Base-by-base conservation (phyloP, 2,329 filamentous ascomycete species). In the Cercospora sp. region DNA sequence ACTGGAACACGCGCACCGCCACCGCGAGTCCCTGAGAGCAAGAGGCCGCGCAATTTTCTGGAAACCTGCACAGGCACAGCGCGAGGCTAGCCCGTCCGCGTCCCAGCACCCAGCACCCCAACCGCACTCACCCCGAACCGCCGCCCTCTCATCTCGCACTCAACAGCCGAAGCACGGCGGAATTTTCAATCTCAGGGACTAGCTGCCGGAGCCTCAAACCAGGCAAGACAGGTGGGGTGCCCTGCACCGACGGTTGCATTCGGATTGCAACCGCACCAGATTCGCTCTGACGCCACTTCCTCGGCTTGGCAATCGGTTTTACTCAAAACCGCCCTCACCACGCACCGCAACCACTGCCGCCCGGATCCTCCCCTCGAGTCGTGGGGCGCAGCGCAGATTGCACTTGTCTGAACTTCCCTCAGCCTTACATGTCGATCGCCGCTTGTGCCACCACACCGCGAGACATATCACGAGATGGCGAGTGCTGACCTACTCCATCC, bases 401-500 rank as follows among this genome's bases (percentile, higher is more conserved):
- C 53, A 58, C 30, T 18, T 58, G 53, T 58, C 67, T 64, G 64
- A 55, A 55, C 60, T 67, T 55, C 48, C 48, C 10, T 30, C 63
- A 60, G 61, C 61, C 60, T 61, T 68, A 68, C 65, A 65, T 68
- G 67, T 71, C 67, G 67, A 67, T 66, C 63, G 65, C 61, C 62
- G 61, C 61, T 64, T 28, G 60, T 67, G 63, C 67, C 68, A 67
- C 69, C 68, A 65, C 18, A 65, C 51, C 30, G 63, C 63, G 61
- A 62, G 48, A 60, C 48, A 69, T 51, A 63, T 58, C 64, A 63
- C 45, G 66, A 66, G 36, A 76, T 74, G 71, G 72, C 73, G 59
- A 71, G 61, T 68, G 72, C 75, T 76, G 71, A 74, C 69, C 60
- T 70, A 53, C 66, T 73, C 55, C 66, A 60, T 60, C 67, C 67